phyloP scores from a whole-genome alignment of 352 stramenopile genomes.

The Blastocystis hominis region DNA sequence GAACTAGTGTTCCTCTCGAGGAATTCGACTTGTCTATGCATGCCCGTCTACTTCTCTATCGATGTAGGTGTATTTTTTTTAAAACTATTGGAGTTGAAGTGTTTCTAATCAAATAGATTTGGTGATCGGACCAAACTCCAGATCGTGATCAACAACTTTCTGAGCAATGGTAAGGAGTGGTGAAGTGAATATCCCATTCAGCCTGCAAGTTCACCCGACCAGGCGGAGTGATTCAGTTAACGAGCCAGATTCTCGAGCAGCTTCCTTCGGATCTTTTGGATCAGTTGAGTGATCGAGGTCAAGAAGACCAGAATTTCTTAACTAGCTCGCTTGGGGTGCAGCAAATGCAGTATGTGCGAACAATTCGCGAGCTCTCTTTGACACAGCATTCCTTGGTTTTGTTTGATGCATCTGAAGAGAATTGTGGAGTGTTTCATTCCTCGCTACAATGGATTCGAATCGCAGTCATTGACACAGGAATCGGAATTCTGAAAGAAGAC shows the following conservation, averaged over 20 bases:
- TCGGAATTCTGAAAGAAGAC: constrained; percentile 32
- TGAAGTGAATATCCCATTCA: background rate
- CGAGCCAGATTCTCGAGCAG: background rate
- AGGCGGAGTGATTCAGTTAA: background rate
- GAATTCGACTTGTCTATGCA: background rate
- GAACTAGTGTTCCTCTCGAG: background rate
- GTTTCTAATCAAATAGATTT: constrained; percentile 7
- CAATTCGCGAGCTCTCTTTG: background rate
- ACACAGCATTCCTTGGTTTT: background rate
- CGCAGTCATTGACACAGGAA: constrained; percentile 2
- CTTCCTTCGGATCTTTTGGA: background rate
- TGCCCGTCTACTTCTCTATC: background rate
- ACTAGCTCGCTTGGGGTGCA: background rate
- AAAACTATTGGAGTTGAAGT: background rate
- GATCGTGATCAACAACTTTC: background rate
- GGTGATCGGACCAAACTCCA: background rate
- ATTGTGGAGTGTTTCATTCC: background rate
- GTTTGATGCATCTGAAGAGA: background rate
- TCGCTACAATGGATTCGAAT: background rate
- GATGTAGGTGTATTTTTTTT: background rate
- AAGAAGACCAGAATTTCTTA: background rate
- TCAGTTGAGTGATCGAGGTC: background rate
- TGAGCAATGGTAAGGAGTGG: background rate
- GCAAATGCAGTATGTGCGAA: background rate
- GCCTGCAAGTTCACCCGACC: background rate